Percentiles rank a stretch among this genome's conserved stretches.
These are phyloP conservation scores for Bisporella sp. DNA, from an alignment of 2,329 filamentous ascomycete genomes.

Conservation along the genomic window DNA sequence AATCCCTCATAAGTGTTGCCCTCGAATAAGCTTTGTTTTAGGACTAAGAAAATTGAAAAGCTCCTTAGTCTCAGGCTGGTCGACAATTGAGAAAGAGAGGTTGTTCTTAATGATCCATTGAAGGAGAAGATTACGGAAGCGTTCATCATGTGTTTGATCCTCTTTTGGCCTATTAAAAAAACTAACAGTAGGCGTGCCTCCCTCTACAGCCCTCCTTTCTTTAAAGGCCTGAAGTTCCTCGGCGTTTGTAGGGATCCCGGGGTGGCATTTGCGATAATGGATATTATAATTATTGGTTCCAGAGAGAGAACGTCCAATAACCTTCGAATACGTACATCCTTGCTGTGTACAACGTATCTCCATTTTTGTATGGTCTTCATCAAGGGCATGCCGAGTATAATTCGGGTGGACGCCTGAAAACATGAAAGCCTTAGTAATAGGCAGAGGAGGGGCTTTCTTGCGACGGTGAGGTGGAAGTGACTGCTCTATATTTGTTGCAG, in stretches of 20 bases:
- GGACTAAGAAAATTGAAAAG: not conserved
- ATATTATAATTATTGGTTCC: not conserved
- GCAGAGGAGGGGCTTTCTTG: not conserved
- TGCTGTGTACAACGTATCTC: not conserved
- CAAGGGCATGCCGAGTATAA: not conserved
- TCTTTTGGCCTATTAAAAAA: not conserved
- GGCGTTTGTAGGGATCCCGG: not conserved
- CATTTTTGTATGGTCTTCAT: not conserved
- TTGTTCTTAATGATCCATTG: conserved; percentile 1
- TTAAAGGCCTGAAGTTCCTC: not conserved
- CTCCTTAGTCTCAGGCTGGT: not conserved
- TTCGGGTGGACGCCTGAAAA: not conserved
- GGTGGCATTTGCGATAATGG: not conserved
- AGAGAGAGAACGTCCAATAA: not conserved
- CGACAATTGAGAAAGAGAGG: not conserved
- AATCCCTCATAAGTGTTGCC: not conserved
- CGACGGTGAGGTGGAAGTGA: not conserved
- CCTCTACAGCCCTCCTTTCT: not conserved
- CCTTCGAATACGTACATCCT: not conserved
- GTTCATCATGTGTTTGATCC: not conserved
- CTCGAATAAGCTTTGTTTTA: not conserved
- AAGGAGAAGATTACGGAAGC: not conserved
- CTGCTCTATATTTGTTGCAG: not conserved
- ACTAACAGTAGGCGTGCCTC: not conserved
- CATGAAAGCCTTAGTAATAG: not conserved